Evolutionary conservation across 2,329 filamentous ascomycete genomes (phyloP).

Genomic region (Zasmidium angulare): DNA sequence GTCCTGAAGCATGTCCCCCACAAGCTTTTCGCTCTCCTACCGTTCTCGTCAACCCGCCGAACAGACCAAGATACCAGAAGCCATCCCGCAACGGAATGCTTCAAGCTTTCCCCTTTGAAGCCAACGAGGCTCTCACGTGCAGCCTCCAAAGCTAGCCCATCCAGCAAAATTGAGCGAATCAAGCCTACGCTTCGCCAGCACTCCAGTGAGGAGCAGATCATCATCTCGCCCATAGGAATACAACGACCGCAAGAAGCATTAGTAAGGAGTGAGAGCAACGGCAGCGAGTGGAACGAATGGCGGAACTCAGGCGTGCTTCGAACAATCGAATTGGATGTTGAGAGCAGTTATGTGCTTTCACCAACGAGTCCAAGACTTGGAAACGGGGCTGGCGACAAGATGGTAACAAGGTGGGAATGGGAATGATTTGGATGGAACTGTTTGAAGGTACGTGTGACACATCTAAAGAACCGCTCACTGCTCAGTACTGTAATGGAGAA

Average conservation of each 20-base stretch:
- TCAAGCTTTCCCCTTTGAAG: not conserved
- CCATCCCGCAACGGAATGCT: not conserved
- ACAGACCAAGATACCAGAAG: not conserved
- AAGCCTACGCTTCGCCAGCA: not conserved
- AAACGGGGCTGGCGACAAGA: not conserved
- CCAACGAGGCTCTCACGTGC: not conserved
- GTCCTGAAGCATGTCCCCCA: constrained; percentile 14
- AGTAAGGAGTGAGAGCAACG: not conserved
- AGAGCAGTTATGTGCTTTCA: constrained; percentile 1
- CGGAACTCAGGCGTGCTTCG: constrained; percentile 18
- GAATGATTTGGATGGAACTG: not conserved
- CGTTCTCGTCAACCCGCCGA: constrained; percentile 3
- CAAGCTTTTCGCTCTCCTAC: constrained; percentile 14
- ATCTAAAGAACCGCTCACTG: no score
- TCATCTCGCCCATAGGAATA: not conserved
- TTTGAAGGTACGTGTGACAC: no score
- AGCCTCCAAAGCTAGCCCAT: not conserved
- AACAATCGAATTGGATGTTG: constrained; percentile 17
- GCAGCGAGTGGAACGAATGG: constrained; percentile 15
- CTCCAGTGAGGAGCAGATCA: not conserved
- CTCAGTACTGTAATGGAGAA: no score
- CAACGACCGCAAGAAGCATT: not conserved
- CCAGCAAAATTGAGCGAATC: not conserved
- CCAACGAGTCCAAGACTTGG: not conserved
- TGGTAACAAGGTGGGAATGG: not conserved